Evolutionary conservation across 75 land plant genomes (phyloP).

Genomic region (Larix kaempferi): DNA sequence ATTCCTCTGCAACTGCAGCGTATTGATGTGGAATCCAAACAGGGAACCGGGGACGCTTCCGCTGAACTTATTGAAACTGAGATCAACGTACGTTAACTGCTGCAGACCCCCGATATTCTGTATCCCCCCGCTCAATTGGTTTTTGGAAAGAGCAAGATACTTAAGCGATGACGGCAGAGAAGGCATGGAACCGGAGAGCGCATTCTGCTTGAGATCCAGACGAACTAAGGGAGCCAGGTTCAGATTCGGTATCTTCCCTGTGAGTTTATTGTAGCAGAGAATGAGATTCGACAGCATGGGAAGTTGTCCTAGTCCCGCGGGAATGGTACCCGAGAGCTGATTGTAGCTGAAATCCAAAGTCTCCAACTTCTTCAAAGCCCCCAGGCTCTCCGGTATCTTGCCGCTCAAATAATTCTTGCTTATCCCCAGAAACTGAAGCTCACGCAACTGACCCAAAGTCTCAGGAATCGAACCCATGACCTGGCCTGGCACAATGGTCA

Average conservation of each 20-base stretch:
- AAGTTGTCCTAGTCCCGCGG: constrained; percentile 29
- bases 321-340: constrained; percentile 46
- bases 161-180: constrained; percentile 57
- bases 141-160: constrained; percentile 60
- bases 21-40: constrained; percentile 47
- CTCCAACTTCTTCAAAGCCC: constrained; percentile 27
- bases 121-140: constrained; percentile 49
- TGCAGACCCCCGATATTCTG: constrained; percentile 22
- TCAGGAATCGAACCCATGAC: constrained; percentile 44
- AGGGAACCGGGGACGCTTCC: constrained; percentile 54
- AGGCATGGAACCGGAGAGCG: constrained; percentile 49
- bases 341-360: constrained; percentile 73
- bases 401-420: constrained; percentile 62
- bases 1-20: constrained; percentile 66
- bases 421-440: constrained; percentile 57
- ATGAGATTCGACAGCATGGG: constrained; percentile 52
- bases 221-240: constrained; percentile 26
- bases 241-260: constrained; percentile 51
- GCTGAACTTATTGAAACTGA: constrained; percentile 64
- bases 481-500: constrained; percentile 62
- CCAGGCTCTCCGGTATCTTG: constrained; percentile 33
- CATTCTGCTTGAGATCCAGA: constrained; percentile 56
- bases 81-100: constrained; percentile 53
- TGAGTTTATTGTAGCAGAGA: constrained; percentile 57
- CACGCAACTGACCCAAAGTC: constrained; percentile 20